Percentiles rank a stretch among this genome's conserved stretches.
phyloP scores from a whole-genome alignment of 176 grass and related monocot species.

The Saccharum officinarum region DNA sequence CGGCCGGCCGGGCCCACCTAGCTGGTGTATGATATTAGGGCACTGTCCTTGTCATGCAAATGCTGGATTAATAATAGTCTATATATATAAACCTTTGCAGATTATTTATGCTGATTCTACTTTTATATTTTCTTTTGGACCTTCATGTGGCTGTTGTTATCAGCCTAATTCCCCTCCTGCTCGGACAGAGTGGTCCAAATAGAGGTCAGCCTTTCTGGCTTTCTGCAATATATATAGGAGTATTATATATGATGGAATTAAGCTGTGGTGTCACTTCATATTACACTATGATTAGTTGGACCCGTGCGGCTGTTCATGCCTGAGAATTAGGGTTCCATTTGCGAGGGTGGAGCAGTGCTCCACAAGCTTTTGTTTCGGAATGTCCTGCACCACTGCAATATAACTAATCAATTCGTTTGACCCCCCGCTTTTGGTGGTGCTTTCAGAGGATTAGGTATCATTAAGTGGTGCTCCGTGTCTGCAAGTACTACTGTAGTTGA shows the following conservation, averaged over 20 bases:
- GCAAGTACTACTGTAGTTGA: conserved; percentile 11
- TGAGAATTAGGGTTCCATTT: conserved; percentile 18
- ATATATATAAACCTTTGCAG: background rate
- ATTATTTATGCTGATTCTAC: conserved; percentile 7
- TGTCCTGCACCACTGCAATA: conserved; percentile 8
- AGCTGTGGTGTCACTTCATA: conserved; percentile 28
- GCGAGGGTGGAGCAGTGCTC: conserved; percentile 28
- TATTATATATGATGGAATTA: background rate
- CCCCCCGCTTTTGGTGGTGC: conserved; percentile 21
- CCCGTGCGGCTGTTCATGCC: conserved; percentile 20
- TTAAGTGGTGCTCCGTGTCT: conserved; percentile 12
- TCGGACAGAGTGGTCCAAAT: conserved; percentile 39
- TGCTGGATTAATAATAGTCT: background rate
- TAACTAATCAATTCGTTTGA: conserved; percentile 14
- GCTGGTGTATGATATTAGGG: conserved; percentile 39
- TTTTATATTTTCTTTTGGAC: background rate
- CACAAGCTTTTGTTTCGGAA: conserved; percentile 16
- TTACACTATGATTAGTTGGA: conserved; percentile 37
- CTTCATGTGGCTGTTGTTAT: conserved; percentile 33
- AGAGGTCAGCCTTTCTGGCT: background rate
- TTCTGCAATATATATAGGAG: background rate
- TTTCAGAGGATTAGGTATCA: conserved; percentile 44
- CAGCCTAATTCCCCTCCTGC: conserved; percentile 27
- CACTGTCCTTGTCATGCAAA: conserved; percentile 41
- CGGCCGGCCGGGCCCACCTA: background rate